A percentile compares a stretch with the other conserved stretches of the same genome.
Conservation (phyloP, 1,284 basidiomycete species). For the Rhodotorula sp. region DNA sequence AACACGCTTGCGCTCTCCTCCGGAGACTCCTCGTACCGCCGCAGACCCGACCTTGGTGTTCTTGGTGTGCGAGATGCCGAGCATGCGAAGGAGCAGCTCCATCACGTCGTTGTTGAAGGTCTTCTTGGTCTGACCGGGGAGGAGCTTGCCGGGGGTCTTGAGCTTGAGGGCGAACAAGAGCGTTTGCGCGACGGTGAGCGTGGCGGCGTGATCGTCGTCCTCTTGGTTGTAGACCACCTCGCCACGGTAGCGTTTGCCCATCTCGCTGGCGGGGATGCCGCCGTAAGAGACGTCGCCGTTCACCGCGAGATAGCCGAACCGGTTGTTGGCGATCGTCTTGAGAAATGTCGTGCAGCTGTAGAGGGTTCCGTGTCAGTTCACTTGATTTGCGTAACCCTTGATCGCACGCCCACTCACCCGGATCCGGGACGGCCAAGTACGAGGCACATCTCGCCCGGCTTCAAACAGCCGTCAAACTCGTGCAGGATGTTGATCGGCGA, state of each 20-base stretch:
- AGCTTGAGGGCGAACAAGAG: conserved; percentile 57
- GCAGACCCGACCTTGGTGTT: conserved; percentile 52
- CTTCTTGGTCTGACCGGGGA: conserved; percentile 54
- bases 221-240: conserved; percentile 59
- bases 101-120: conserved; percentile 57
- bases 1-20: conserved; percentile 58
- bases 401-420: conserved; percentile 8
- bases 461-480: conserved; percentile 68
- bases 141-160: conserved; percentile 57
- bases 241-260: conserved; percentile 60
- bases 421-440: conserved; percentile 55
- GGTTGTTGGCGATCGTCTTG: conserved; percentile 49
- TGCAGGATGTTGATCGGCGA: conserved; percentile 46
- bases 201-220: conserved; percentile 61
- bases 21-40: conserved; percentile 38
- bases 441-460: conserved; percentile 62
- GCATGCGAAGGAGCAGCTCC: conserved; percentile 58
- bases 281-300: conserved; percentile 59
- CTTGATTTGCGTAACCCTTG: neutral
- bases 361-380: neutral
- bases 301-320: conserved; percentile 49
- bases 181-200: conserved; percentile 61
- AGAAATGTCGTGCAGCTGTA: conserved; percentile 49
- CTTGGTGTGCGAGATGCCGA: conserved; percentile 62
- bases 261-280: conserved; percentile 56